Conservation (phyloP, 176 grass and related monocot genomes). For the Carex scoparia region DNA sequence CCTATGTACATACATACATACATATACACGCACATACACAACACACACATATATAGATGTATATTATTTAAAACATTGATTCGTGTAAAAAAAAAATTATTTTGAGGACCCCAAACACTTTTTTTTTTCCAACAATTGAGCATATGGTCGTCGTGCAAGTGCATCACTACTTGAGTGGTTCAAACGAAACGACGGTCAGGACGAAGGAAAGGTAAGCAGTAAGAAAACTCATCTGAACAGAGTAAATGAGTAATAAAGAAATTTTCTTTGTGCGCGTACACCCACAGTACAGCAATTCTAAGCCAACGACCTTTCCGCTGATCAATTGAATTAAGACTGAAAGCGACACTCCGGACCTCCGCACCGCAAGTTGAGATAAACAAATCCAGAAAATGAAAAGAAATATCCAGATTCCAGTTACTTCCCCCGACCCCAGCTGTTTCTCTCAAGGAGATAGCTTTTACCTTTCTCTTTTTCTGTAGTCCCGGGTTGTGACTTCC, state of each 20-base stretch:
- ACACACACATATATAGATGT: too few species aligned
- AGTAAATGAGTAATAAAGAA: background rate
- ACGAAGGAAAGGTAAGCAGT: background rate
- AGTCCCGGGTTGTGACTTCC: background rate
- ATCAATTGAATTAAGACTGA: background rate
- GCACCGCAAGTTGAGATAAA: background rate
- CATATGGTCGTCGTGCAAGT: too few species aligned
- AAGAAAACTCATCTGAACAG: background rate
- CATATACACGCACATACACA: too few species aligned
- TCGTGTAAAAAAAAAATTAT: too few species aligned
- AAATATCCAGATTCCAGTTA: background rate
- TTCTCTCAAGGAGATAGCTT: background rate
- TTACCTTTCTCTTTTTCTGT: background rate
- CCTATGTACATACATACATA: too few species aligned
- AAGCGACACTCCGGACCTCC: background rate
- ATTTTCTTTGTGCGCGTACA: background rate
- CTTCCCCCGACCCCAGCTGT: constrained; percentile 3
- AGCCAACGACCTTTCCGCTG: background rate
- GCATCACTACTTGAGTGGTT: background rate
- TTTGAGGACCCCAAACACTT: too few species aligned
- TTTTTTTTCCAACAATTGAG: too few species aligned
- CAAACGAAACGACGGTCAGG: background rate
- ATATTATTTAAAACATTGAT: too few species aligned
- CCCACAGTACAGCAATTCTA: background rate
- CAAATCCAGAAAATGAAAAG: background rate